Evolutionary conservation across 331 rosid species (phyloP), one percentile per base, ranked within the genome.

Genomic region (Cucumis variabilis): DNA sequence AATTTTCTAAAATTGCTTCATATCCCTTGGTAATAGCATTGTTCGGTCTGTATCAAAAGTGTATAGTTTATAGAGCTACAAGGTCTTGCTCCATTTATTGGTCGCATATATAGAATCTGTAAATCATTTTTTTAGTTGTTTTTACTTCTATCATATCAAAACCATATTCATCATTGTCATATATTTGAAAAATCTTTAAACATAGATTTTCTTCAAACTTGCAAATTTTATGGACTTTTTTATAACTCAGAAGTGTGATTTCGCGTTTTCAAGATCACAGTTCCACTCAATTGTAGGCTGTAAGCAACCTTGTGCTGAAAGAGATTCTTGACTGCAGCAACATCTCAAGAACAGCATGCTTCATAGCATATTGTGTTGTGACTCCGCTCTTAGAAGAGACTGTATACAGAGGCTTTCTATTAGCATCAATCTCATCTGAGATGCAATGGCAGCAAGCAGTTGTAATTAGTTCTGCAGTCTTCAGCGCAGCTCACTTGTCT

Each of bases 401-500:
- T 85, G 90, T 96, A 63, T 96, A 93, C 66, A 92, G 98, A 88
- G 95, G 98, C n/a, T 96, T 94, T 91, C 90, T 96, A 68, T 87
- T 96, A 77, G 89, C 93, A 41, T 94, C 97, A 68, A 89, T 96
- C 65, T 90, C 91, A 41, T 90, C 98, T 33, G 74, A 92, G 73
- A 90, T 90, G 96, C 83, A 92, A 87, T 96, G 98, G 97, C 96
- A 87, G 84, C 89, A 94, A 75, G 98, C 98, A 58, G 90, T 94
- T 89, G 73, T 89, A 58, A 58, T 92, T 85, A 96, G 98, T 88
- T 94, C 98, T 3, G 87, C 82, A 58, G 87, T 92, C 86, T 96
- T 96, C 90, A 92, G 98, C 87, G 93, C 94, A 84, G 90, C 90
- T 85, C 98, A 95, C 93, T 93, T 95, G 69, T 96, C 99, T 27